These are phyloP conservation scores for Cafeteria roenbergensis DNA, from an alignment of 108 stramenopile genomes.

Conservation along the genomic window DNA sequence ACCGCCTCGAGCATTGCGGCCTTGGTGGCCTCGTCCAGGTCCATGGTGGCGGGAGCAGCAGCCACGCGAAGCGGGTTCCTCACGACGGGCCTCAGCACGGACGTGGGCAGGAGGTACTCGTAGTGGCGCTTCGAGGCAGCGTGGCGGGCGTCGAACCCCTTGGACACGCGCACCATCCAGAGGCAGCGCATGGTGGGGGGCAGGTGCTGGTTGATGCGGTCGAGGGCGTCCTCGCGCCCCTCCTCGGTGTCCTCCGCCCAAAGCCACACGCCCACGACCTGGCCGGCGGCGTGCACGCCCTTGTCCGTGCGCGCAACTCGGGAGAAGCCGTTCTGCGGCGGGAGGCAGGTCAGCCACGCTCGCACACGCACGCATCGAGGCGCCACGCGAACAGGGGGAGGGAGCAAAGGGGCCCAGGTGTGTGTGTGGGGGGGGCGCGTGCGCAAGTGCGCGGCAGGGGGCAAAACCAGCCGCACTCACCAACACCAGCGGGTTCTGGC, in stretches of 20 bases:
- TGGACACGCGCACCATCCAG: conserved; percentile 60
- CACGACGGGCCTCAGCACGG: conserved; percentile 34
- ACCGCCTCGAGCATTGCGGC: no score
- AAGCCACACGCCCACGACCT: conserved; percentile 68
- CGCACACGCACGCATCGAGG: no score
- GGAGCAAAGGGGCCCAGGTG: no score
- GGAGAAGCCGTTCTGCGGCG: conserved; percentile 78
- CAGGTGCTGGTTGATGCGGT: conserved; percentile 55
- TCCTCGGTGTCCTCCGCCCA: conserved; percentile 33
- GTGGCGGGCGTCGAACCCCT: conserved; percentile 75
- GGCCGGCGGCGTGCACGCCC: conserved; percentile 79
- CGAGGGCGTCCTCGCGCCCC: conserved; percentile 29
- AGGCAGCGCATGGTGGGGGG: conserved; percentile 70
- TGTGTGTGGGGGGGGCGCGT: no score
- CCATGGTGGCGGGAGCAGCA: background rate
- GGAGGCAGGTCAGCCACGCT: conserved; percentile 74
- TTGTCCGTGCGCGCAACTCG: conserved; percentile 90
- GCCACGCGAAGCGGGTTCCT: conserved; percentile 7
- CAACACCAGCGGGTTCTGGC: background rate
- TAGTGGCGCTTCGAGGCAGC: conserved; percentile 73
- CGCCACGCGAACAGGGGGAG: no score
- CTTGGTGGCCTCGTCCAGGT: no score
- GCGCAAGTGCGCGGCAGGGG: conserved; percentile 46
- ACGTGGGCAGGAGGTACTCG: conserved; percentile 91
- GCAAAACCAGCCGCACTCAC: background rate